A percentile compares a stretch with the other conserved stretches of the same genome.
phyloP scores from a whole-genome alignment of 2,329 filamentous ascomycete species.

The Fusarium dimerum region DNA sequence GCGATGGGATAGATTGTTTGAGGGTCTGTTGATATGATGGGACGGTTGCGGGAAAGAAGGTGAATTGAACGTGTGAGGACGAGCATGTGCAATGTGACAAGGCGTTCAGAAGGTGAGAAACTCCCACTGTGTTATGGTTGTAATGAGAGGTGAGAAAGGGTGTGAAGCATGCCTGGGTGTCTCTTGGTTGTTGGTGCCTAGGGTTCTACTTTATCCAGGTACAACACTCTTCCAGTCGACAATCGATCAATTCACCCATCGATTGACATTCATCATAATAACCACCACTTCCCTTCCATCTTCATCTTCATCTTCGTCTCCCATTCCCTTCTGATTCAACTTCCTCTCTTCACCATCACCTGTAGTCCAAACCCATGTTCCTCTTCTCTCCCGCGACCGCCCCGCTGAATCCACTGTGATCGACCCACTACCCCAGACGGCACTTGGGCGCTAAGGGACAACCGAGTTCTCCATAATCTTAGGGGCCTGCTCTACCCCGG shows the following conservation, averaged over 20 bases:
- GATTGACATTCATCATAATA: no score
- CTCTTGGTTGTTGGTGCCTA: neutral
- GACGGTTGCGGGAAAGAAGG: no score
- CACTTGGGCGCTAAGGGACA: slow-evolving; percentile 1
- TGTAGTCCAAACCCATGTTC: neutral
- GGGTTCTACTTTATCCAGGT: neutral
- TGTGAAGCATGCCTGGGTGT: neutral
- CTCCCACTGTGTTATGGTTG: neutral
- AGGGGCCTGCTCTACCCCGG: neutral
- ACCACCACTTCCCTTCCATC: neutral
- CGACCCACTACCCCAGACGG: slow-evolving; percentile 1
- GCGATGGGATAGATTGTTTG: no score
- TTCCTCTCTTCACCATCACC: neutral
- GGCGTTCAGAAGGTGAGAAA: neutral
- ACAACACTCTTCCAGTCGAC: neutral
- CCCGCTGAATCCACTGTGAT: neutral
- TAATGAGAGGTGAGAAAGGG: neutral
- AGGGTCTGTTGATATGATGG: no score
- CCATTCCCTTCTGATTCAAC: neutral
- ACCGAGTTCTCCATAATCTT: neutral
- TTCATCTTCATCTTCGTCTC: neutral
- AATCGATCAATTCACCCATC: neutral
- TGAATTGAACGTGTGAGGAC: no score
- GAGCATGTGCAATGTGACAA: no score
- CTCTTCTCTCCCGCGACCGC: neutral